phyloP scores from a whole-genome alignment of 495 filamentous ascomycete species.

The Annulohypoxylon maeteangense region DNA sequence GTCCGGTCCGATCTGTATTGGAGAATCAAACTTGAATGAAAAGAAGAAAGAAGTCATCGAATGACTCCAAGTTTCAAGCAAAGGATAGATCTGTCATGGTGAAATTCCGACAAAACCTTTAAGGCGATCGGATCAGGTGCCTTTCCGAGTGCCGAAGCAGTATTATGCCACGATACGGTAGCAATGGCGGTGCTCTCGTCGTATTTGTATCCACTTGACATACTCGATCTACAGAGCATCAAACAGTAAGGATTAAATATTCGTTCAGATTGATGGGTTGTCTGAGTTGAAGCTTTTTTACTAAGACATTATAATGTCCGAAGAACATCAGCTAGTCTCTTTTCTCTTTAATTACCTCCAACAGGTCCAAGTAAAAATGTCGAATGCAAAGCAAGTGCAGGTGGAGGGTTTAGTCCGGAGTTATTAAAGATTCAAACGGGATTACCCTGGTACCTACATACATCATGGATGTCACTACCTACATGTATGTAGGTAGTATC shows the following conservation, averaged over 20 bases:
- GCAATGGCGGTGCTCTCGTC: conserved; percentile 5
- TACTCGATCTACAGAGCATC: conserved; percentile 44
- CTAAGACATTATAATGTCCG: conserved; percentile 6
- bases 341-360: background rate
- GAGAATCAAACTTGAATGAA: background rate
- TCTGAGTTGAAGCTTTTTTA: background rate
- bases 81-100: conserved; percentile 10
- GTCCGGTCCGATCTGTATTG: background rate
- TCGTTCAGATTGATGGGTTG: background rate
- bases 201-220: conserved; percentile 24
- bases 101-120: conserved; percentile 13
- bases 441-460: background rate
- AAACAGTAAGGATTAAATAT: conserved; percentile 36
- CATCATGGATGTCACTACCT: too few relatives aligned
- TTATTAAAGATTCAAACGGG: background rate
- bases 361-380: background rate
- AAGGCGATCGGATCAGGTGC: conserved; percentile 21
- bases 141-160: conserved; percentile 29
- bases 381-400: background rate
- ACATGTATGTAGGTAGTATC: too few relatives aligned
- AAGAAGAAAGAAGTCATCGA: conserved; percentile 12
- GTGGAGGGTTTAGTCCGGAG: conserved; percentile 1
- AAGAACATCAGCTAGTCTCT: background rate
- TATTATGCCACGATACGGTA: conserved; percentile 16
- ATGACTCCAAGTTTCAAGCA: conserved; percentile 26